phyloP scores from a whole-genome alignment of 139 green algal species.

The Chlamydomonas schloesseri region DNA sequence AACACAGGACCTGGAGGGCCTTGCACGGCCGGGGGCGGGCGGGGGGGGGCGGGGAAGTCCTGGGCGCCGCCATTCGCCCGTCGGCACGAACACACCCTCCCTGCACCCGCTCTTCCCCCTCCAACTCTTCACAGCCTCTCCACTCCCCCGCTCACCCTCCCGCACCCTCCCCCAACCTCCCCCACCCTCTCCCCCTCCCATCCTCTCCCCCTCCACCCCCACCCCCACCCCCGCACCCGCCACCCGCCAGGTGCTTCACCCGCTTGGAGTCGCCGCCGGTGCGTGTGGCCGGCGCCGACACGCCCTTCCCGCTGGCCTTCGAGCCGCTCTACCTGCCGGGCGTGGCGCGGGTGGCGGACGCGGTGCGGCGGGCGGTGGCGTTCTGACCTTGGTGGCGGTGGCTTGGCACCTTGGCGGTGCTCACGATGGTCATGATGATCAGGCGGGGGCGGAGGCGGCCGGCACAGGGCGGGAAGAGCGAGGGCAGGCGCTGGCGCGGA shows the following conservation, averaged over 20 bases:
- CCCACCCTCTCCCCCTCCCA: neutral
- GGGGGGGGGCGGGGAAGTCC: no score
- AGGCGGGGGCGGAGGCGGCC: neutral
- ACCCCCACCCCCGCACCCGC: no score
- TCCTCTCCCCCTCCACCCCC: neutral
- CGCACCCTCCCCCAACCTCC: neutral
- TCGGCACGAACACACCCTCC: no score
- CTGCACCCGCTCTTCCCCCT: no score
- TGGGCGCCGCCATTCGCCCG: no score
- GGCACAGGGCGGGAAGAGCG: no score
- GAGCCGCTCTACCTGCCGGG: conserved; percentile 86
- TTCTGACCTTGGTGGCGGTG: conserved; percentile 52
- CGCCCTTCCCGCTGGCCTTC: conserved; percentile 90
- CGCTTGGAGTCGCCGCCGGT: conserved; percentile 79
- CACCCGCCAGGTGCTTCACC: conserved; percentile 31
- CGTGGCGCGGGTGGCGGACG: conserved; percentile 67
- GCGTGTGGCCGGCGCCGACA: conserved; percentile 90
- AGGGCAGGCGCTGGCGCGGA: no score
- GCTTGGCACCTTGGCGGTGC: no score
- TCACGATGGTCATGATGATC: no score
- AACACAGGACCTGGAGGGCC: no score
- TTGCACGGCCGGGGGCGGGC: no score
- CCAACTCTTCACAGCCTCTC: no score
- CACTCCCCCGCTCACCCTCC: neutral
- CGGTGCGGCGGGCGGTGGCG: conserved; percentile 55